Conservation (phyloP, 768 basidiomycete species). For the Tricholoma furcatifolium region DNA sequence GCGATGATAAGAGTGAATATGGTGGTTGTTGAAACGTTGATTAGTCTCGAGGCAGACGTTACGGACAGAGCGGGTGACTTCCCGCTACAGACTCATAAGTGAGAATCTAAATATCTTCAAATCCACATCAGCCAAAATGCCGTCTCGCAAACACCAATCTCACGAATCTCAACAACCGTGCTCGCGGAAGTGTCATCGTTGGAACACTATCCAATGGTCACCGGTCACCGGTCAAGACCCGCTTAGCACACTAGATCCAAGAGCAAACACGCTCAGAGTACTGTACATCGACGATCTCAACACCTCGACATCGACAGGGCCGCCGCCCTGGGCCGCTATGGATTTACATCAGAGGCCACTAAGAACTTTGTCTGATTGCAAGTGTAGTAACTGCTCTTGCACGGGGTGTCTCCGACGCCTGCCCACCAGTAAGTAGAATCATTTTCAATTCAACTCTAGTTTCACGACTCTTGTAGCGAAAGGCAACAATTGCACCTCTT, state of each 20-base stretch:
- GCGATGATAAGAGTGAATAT: too few relatives aligned
- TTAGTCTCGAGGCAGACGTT: too few relatives aligned
- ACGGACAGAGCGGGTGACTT: too few relatives aligned
- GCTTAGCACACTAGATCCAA: conserved; percentile 52
- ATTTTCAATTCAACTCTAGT: background rate
- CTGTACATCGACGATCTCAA: conserved; percentile 64
- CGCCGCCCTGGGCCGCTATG: conserved; percentile 43
- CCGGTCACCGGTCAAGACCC: too few relatives aligned
- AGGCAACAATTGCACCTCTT: conserved; percentile 56
- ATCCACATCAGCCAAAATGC: too few relatives aligned
- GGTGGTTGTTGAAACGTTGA: too few relatives aligned
- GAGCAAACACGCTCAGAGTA: conserved; percentile 59
- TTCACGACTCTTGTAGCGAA: conserved; percentile 24
- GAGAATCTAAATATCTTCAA: too few relatives aligned
- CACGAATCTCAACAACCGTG: conserved; percentile 37
- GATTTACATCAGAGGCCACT: conserved; percentile 5
- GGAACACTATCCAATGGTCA: conserved; percentile 53
- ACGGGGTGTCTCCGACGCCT: conserved; percentile 51
- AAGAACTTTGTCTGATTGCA: background rate
- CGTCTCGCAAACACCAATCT: conserved; percentile 36
- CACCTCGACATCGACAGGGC: conserved; percentile 29
- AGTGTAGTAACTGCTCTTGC: conserved; percentile 63
- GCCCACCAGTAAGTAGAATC: conserved; percentile 31
- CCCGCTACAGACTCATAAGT: too few relatives aligned
- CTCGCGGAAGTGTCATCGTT: conserved; percentile 50